Evolutionary conservation across 2,329 filamentous ascomycete species (phyloP).

Genomic region (Corynespora cassiicola): DNA sequence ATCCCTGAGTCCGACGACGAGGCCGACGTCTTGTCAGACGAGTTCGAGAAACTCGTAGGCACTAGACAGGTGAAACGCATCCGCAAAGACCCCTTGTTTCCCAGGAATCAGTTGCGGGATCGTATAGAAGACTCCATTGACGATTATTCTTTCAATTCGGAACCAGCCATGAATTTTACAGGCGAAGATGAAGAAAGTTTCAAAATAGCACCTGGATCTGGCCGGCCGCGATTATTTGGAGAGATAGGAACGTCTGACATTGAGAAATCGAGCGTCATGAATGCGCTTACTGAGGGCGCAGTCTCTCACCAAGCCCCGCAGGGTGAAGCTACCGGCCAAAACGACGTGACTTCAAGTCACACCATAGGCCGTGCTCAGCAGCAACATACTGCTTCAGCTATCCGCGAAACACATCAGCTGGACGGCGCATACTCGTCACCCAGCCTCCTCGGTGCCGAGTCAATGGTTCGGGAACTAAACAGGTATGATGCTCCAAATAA

Average conservation of each 20-base stretch:
- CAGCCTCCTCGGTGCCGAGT: conserved; percentile 56
- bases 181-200: conserved; percentile 33
- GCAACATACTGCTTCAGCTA: conserved; percentile 4
- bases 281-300: conserved; percentile 34
- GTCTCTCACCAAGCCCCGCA: conserved; percentile 28
- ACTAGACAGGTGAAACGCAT: conserved; percentile 53
- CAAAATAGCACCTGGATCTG: conserved; percentile 27
- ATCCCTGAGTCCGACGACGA: conserved; percentile 35
- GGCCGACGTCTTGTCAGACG: conserved; percentile 34
- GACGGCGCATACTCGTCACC: conserved; percentile 37
- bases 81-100: conserved; percentile 46
- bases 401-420: conserved; percentile 14
- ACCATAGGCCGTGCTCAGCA: conserved; percentile 17
- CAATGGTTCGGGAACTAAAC: conserved; percentile 55
- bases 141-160: conserved; percentile 44
- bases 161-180: conserved; percentile 29
- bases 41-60: conserved; percentile 36
- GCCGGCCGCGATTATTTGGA: conserved; percentile 61
- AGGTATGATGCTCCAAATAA: too few relatives aligned
- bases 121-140: conserved; percentile 46
- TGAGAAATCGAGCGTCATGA: conserved; percentile 58
- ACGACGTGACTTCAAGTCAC: conserved; percentile 12
- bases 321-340: conserved; percentile 8
- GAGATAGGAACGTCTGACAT: conserved; percentile 65
- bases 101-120: conserved; percentile 47